Evolutionary conservation across 495 filamentous ascomycete genomes (phyloP).

Genomic region (Xylaria venustula): DNA sequence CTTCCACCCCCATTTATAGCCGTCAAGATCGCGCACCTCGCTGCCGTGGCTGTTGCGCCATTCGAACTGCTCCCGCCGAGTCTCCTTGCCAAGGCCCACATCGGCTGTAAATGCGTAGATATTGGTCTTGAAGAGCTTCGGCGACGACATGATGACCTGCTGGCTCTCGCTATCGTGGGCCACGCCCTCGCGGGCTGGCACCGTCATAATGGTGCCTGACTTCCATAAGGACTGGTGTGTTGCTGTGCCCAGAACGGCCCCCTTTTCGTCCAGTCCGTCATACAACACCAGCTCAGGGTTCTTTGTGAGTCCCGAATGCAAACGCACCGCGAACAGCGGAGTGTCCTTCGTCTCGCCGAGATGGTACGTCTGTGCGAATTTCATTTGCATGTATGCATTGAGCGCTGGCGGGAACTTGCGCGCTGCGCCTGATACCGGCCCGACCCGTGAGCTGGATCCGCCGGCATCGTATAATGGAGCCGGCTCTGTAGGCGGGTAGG

Average conservation of each 20-base stretch:
- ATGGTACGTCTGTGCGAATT: constrained; percentile 12
- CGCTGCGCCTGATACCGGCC: constrained; percentile 7
- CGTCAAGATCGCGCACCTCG: constrained; percentile 22
- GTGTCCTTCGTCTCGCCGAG: constrained; percentile 23
- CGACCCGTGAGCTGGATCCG: background rate
- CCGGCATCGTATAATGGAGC: constrained; percentile 12
- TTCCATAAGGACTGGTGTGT: constrained; percentile 12
- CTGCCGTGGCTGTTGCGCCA: constrained; percentile 27
- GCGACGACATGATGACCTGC: constrained; percentile 3
- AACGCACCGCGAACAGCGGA: constrained; percentile 17
- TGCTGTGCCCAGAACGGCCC: constrained; percentile 23
- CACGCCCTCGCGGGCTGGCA: constrained; percentile 6
- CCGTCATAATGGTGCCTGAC: constrained; percentile 11
- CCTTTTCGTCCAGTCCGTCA: constrained; percentile 18
- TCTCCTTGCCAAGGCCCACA: constrained; percentile 22
- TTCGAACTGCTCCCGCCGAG: constrained; percentile 25
- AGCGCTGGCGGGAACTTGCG: constrained; percentile 20
- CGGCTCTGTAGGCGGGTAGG: background rate
- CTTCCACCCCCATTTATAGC: constrained; percentile 22
- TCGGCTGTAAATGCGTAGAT: constrained; percentile 16
- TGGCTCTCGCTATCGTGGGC: constrained; percentile 2
- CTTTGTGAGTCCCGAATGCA: constrained; percentile 14
- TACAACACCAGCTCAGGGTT: constrained; percentile 24
- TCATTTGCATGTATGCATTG: constrained; percentile 23
- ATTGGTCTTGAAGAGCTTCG: background rate